A percentile compares a stretch with the other conserved stretches of the same genome.
phyloP scores from a whole-genome alignment of 305 asterid species.

The Rubia balearica region DNA sequence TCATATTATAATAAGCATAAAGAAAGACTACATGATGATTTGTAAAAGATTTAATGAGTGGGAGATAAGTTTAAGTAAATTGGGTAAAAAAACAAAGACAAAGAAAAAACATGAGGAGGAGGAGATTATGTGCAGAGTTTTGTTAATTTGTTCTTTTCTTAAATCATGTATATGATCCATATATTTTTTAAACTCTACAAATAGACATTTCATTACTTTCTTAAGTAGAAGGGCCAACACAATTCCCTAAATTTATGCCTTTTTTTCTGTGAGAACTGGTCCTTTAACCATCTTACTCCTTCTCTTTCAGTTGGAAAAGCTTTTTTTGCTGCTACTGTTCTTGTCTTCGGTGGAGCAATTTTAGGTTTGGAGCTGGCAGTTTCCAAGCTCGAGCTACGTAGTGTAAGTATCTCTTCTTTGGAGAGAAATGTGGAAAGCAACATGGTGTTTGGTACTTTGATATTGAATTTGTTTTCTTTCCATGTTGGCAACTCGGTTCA shows the following conservation, averaged over 20 bases:
- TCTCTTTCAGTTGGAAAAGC: constrained; percentile 71
- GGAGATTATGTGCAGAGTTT: neutral
- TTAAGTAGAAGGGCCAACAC: neutral
- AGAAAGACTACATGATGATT: neutral
- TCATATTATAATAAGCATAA: neutral
- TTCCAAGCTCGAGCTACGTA: constrained; percentile 54
- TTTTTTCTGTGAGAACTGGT: neutral
- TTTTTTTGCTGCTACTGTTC: constrained; percentile 63
- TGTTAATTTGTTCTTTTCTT: neutral
- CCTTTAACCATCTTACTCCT: constrained; percentile 6
- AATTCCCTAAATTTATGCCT: neutral
- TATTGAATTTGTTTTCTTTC: neutral
- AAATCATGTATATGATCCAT: neutral
- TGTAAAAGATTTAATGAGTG: neutral
- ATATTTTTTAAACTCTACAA: neutral
- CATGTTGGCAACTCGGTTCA: neutral
- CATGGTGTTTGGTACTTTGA: constrained; percentile 1
- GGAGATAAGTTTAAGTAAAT: neutral
- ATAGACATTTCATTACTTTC: neutral
- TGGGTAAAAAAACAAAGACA: neutral
- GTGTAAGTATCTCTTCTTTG: constrained; percentile 39
- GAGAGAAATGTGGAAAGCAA: neutral
- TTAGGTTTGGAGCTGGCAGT: constrained; percentile 49
- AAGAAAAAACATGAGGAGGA: neutral
- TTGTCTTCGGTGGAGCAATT: constrained; percentile 68